A percentile compares a stretch with the other conserved stretches of the same genome.
These are phyloP conservation scores for Colletotrichum sp. DNA, from an alignment of 2,329 filamentous ascomycete genomes.

Conservation along the genomic window DNA sequence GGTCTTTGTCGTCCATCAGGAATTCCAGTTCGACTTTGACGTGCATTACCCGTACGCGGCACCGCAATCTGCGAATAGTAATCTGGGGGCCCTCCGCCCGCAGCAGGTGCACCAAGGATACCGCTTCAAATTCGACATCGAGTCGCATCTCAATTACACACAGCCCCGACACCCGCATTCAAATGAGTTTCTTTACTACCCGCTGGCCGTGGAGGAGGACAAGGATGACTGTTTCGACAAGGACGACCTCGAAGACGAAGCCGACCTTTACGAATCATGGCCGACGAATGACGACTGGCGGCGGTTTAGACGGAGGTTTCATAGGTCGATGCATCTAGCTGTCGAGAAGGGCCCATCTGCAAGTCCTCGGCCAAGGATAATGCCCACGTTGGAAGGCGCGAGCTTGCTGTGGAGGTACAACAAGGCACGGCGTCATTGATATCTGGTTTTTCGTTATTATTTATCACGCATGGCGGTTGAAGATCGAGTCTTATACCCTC, in stretches of 20 bases:
- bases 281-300: conserved; percentile 46
- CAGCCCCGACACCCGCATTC: conserved; percentile 45
- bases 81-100: conserved; percentile 29
- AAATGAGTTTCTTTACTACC: conserved; percentile 43
- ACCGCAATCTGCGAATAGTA: background rate
- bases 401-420: conserved; percentile 24
- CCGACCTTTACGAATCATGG: conserved; percentile 39
- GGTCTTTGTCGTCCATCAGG: conserved; percentile 52
- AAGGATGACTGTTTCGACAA: conserved; percentile 26
- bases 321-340: conserved; percentile 31
- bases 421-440: conserved; percentile 8
- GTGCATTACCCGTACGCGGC: conserved; percentile 29
- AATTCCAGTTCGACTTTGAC: conserved; percentile 50
- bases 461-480: background rate
- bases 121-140: conserved; percentile 52
- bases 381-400: conserved; percentile 21
- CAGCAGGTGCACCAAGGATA: conserved; percentile 50
- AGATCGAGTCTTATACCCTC: background rate
- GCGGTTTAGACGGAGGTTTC: conserved; percentile 38
- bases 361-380: background rate
- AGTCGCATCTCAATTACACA: conserved; percentile 48
- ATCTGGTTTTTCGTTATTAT: background rate
- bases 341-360: conserved; percentile 34
- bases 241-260: conserved; percentile 24
- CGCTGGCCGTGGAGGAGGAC: conserved; percentile 34